phyloP scores from a whole-genome alignment of 2,329 filamentous ascomycete species.

The Aspergillus transmontanensis region DNA sequence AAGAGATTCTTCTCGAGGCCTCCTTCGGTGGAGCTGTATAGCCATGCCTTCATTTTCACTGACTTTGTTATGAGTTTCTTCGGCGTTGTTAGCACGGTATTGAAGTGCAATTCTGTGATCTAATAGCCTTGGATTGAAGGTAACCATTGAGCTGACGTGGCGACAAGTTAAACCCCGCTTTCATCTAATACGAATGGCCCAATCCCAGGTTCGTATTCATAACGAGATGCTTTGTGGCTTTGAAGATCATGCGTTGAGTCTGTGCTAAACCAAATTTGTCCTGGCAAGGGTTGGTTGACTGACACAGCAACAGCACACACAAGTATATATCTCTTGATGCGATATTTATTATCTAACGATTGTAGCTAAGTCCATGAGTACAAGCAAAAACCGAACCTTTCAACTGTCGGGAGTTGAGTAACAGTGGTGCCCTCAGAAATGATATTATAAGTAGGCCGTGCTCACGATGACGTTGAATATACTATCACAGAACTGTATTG shows the following conservation, averaged over 20 bases:
- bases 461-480: no score
- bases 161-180: not conserved
- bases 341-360: no score
- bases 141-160: not conserved
- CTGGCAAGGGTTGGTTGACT: no score
- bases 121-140: not conserved
- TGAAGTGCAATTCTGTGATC: not conserved
- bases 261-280: no score
- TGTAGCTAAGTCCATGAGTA: no score
- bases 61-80: not conserved
- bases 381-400: no score
- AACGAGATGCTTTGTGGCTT: not conserved
- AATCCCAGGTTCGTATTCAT: not conserved
- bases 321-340: no score
- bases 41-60: constrained; percentile 59
- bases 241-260: not conserved
- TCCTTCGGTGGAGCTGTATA: constrained; percentile 50
- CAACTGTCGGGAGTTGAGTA: no score
- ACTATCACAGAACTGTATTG: no score
- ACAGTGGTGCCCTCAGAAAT: not conserved
- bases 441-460: not conserved
- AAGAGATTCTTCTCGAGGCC: constrained; percentile 58
- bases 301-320: no score
- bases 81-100: not conserved
- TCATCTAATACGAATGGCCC: not conserved